These are phyloP conservation scores for Phallus indusiatus DNA, from an alignment of 768 basidiomycete genomes.

Conservation along the genomic window DNA sequence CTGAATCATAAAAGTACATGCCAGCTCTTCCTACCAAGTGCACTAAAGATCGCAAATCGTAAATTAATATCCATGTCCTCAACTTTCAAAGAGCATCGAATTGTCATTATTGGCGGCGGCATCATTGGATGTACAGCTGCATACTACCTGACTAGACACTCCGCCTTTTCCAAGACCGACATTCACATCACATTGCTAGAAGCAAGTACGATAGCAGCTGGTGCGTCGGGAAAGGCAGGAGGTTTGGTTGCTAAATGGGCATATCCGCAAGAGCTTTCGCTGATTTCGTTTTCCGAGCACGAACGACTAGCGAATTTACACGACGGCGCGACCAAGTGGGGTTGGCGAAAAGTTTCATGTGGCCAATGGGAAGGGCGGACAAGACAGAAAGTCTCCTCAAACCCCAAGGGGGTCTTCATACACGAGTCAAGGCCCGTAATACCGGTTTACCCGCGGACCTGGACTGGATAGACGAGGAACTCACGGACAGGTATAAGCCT, in stretches of 20 bases:
- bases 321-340: constrained; percentile 67
- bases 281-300: constrained; percentile 69
- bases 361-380: constrained; percentile 63
- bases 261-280: constrained; percentile 58
- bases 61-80: not conserved
- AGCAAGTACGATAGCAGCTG: constrained; percentile 65
- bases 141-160: constrained; percentile 64
- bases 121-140: constrained; percentile 81
- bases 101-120: constrained; percentile 78
- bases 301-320: constrained; percentile 60
- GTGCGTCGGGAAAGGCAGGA: constrained; percentile 77
- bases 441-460: constrained; percentile 24
- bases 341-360: constrained; percentile 69
- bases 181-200: constrained; percentile 54
- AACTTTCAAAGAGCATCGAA: constrained; percentile 17
- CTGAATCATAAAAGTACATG: no score
- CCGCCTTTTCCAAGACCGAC: constrained; percentile 30
- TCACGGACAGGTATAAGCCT: constrained; percentile 51
- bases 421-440: constrained; percentile 48
- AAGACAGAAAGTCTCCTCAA: not conserved
- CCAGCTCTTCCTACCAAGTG: no score
- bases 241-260: constrained; percentile 85
- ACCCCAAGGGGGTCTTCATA: constrained; percentile 24
- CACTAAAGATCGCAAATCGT: no score
- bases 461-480: constrained; percentile 29